A percentile compares a stretch with the other conserved stretches of the same genome.
Conservation (phyloP, 306 rosid species). For the Quercus suber region DNA sequence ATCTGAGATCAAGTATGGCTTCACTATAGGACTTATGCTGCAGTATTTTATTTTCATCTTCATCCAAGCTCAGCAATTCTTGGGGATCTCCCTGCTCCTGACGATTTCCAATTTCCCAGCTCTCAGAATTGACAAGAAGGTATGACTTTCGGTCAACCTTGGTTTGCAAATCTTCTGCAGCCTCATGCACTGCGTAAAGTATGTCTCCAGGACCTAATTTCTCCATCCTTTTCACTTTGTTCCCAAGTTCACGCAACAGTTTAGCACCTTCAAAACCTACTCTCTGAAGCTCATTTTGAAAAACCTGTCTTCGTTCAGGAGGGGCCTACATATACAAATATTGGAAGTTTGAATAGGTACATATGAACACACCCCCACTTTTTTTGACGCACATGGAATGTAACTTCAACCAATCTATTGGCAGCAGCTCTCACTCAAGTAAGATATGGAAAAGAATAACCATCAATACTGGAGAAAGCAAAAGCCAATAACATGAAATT, state of each 20-base stretch:
- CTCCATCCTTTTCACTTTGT: conserved; percentile 79
- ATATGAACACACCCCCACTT: neutral
- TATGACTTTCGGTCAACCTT: conserved; percentile 77
- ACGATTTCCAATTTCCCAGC: conserved; percentile 82
- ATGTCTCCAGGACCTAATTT: conserved; percentile 59
- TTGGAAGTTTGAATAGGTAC: neutral
- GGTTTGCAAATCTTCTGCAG: conserved; percentile 86
- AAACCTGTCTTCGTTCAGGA: conserved; percentile 73
- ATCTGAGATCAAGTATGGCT: conserved; percentile 73
- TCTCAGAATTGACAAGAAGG: conserved; percentile 76
- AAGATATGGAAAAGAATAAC: neutral
- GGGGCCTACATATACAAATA: conserved; percentile 57
- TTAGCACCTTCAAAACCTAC: conserved; percentile 75
- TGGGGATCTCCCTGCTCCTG: conserved; percentile 38
- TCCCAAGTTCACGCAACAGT: conserved; percentile 74
- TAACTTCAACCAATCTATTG: neutral
- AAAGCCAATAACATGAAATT: neutral
- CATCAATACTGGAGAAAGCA: neutral
- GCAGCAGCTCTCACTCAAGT: neutral
- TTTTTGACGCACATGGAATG: neutral
- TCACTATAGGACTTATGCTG: conserved; percentile 85
- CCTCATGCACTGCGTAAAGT: conserved; percentile 75
- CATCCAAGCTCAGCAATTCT: conserved; percentile 53
- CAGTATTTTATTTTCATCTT: conserved; percentile 41
- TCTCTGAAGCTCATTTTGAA: conserved; percentile 62